phyloP scores from a whole-genome alignment of 768 basidiomycete species.

The Brasilioporus rufonigricans region DNA sequence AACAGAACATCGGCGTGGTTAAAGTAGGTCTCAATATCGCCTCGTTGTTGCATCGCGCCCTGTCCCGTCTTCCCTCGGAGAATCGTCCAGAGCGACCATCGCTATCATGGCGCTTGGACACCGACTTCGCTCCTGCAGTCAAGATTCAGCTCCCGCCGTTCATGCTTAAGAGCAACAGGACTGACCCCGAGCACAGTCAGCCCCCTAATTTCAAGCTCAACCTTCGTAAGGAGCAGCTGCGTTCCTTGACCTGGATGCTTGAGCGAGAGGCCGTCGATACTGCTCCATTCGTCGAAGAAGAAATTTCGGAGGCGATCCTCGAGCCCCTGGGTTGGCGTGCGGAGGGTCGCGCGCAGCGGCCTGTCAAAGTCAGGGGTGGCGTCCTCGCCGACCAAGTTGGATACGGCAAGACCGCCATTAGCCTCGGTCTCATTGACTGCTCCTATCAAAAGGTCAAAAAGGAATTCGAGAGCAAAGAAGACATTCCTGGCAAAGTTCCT shows the following conservation, averaged over 20 bases:
- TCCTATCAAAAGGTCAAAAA: slow-evolving; percentile 51
- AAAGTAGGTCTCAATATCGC: slow-evolving; percentile 87
- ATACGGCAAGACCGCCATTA: slow-evolving; percentile 96
- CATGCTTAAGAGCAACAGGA: slow-evolving; percentile 69
- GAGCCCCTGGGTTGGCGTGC: slow-evolving; percentile 90
- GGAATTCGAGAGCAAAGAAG: slow-evolving; percentile 53
- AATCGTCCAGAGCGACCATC: slow-evolving; percentile 44
- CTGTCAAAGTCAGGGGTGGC: slow-evolving; percentile 76
- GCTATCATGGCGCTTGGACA: slow-evolving; percentile 80
- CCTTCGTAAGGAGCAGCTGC: slow-evolving; percentile 82
- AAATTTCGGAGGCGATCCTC: slow-evolving; percentile 87
- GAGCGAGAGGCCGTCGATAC: slow-evolving; percentile 64
- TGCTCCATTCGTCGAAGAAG: slow-evolving; percentile 85
- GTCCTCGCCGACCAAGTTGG: slow-evolving; percentile 96
- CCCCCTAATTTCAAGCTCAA: slow-evolving; percentile 74
- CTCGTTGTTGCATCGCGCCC: slow-evolving; percentile 83
- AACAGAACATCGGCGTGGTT: slow-evolving; percentile 63
- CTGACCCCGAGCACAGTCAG: slow-evolving; percentile 66
- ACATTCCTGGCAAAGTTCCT: slow-evolving; percentile 60
- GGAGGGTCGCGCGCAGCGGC: slow-evolving; percentile 84
- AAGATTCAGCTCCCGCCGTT: slow-evolving; percentile 63
- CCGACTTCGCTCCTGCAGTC: slow-evolving; percentile 68
- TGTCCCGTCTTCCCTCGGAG: slow-evolving; percentile 69
- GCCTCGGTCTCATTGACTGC: slow-evolving; percentile 83
- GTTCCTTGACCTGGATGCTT: slow-evolving; percentile 93